Percentiles rank a stretch among this genome's conserved stretches.
Conservation (phyloP, 2,329 filamentous ascomycete species). For the Chaetomium olivaceum region DNA sequence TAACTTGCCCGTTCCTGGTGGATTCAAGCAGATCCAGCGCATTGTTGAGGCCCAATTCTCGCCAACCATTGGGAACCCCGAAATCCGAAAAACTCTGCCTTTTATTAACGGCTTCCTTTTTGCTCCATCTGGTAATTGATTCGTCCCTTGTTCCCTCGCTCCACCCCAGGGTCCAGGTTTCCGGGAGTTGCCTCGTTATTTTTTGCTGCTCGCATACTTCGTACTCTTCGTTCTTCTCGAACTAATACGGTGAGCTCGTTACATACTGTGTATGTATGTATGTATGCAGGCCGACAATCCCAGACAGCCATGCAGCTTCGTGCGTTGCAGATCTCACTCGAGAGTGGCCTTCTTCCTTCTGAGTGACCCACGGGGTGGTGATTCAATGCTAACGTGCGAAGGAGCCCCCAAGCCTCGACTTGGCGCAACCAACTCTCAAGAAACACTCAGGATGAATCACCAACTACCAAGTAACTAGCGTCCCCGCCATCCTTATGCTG, state of each 20-base stretch:
- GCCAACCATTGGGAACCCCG: not conserved
- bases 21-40: not conserved
- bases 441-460: not conserved
- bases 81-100: conserved; percentile 2
- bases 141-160: not conserved
- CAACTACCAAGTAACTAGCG: not conserved
- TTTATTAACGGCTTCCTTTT: not conserved
- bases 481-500: not conserved
- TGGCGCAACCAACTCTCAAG: not conserved
- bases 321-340: not conserved
- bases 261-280: no score
- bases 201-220: not conserved
- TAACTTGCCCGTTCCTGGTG: not conserved
- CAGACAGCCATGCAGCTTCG: not conserved
- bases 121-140: not conserved
- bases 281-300: not conserved
- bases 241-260: no score
- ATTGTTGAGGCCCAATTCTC: not conserved
- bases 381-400: not conserved
- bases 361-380: not conserved
- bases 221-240: not conserved
- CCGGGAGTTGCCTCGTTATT: no score
- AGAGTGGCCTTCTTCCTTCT: not conserved
- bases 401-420: not conserved
- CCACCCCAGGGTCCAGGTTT: not conserved